Evolutionary conservation across 352 stramenopile species (phyloP).

Genomic region (Globisporangium splendens): DNA sequence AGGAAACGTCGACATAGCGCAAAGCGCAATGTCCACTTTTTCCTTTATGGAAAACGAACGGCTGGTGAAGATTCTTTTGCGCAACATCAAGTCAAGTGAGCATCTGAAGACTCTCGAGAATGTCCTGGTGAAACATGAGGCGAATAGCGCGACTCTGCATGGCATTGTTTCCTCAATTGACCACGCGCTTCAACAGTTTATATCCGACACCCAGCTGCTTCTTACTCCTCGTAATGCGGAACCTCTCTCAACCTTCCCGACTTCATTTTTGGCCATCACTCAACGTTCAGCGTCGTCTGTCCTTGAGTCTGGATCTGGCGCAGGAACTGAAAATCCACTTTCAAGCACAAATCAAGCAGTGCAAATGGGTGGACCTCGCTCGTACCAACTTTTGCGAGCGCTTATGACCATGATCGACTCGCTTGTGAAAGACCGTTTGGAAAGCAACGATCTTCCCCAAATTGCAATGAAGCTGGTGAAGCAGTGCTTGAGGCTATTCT

Average conservation of each 20-base stretch:
- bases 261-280: constrained; percentile 13
- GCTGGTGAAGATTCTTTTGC: constrained; percentile 64
- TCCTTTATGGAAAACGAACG: constrained; percentile 75
- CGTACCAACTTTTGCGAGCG: constrained; percentile 13
- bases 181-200: constrained; percentile 28
- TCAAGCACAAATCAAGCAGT: neutral
- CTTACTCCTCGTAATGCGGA: neutral
- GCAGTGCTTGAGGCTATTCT: constrained; percentile 54
- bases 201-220: constrained; percentile 14
- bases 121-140: constrained; percentile 48
- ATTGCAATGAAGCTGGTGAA: constrained; percentile 34
- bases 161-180: constrained; percentile 28
- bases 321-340: neutral
- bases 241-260: neutral
- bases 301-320: neutral
- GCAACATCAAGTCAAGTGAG: constrained; percentile 59
- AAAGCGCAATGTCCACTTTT: constrained; percentile 17
- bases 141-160: constrained; percentile 30
- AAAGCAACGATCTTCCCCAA: constrained; percentile 21
- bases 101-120: constrained; percentile 43
- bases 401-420: constrained; percentile 26
- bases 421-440: constrained; percentile 2
- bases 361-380: neutral
- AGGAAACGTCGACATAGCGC: neutral
- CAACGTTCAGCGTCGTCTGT: neutral